These are phyloP conservation scores for Aurantiochytrium sp. DNA, from an alignment of 108 stramenopile genomes.

Conservation along the genomic window DNA sequence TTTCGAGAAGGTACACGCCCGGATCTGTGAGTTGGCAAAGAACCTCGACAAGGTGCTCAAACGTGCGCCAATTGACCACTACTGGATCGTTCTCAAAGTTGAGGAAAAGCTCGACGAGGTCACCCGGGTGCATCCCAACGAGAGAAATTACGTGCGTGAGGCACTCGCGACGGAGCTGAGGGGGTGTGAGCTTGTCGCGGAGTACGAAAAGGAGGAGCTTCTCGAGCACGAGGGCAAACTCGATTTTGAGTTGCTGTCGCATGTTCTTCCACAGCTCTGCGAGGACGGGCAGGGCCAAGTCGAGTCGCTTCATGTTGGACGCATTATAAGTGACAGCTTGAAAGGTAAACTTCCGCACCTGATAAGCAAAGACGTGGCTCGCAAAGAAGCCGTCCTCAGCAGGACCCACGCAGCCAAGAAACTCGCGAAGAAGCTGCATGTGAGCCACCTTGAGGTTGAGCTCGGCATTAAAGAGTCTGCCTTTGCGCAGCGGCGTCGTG, in stretches of 20 bases:
- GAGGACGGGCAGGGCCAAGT: neutral
- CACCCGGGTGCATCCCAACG: neutral
- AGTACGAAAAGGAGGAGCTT: neutral
- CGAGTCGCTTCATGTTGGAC: neutral
- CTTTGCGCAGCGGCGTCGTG: neutral
- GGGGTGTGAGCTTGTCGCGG: neutral
- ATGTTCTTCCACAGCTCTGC: neutral
- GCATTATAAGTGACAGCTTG: neutral
- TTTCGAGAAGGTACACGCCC: neutral
- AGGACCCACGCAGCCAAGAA: neutral
- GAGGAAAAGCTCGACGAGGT: neutral
- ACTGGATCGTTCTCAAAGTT: constrained; percentile 3
- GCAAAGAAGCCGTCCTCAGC: neutral
- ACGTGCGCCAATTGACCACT: neutral
- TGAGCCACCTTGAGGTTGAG: neutral
- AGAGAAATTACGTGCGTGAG: neutral
- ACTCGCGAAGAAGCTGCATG: neutral
- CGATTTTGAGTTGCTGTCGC: neutral
- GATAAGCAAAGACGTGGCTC: neutral
- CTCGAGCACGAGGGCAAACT: neutral
- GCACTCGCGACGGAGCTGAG: neutral
- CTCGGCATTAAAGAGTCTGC: neutral
- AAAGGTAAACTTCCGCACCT: neutral
- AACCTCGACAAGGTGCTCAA: neutral
- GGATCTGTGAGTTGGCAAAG: neutral